These are phyloP conservation scores for Camellia granthamiana DNA, from an alignment of 148 eudicot species.

Conservation along the genomic window DNA sequence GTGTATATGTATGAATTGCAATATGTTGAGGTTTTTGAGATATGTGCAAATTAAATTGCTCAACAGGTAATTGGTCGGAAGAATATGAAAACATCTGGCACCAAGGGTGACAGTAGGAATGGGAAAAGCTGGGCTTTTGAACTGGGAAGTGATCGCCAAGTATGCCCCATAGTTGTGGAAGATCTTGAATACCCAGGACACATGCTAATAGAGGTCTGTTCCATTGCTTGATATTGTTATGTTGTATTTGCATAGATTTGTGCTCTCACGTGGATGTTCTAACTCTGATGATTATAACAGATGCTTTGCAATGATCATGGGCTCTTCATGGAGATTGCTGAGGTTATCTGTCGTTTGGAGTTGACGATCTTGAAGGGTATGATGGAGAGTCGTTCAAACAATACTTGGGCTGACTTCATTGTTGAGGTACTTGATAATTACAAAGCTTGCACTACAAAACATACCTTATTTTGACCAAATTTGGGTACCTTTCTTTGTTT, in stretches of 20 bases:
- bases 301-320: slow-evolving; percentile 62
- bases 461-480: neutral
- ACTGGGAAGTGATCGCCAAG: slow-evolving; percentile 41
- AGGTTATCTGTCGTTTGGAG: slow-evolving; percentile 60
- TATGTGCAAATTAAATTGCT: neutral
- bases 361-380: slow-evolving; percentile 64
- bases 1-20: no score
- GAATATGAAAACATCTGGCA: slow-evolving; percentile 21
- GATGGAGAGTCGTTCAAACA: slow-evolving; percentile 43
- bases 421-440: slow-evolving; percentile 51
- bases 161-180: slow-evolving; percentile 72
- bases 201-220: slow-evolving; percentile 71
- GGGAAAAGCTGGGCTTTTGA: slow-evolving; percentile 46
- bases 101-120: slow-evolving; percentile 13
- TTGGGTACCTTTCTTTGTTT: no score
- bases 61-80: slow-evolving; percentile 21
- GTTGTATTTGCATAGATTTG: neutral
- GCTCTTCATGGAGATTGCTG: slow-evolving; percentile 72
- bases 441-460: neutral
- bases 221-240: neutral
- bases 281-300: slow-evolving; percentile 27
- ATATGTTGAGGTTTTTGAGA: neutral
- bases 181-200: slow-evolving; percentile 73
- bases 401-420: slow-evolving; percentile 61
- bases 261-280: neutral